phyloP scores from a whole-genome alignment of 805 yeast genomes.

The Lipomyces yamanashiensis region DNA sequence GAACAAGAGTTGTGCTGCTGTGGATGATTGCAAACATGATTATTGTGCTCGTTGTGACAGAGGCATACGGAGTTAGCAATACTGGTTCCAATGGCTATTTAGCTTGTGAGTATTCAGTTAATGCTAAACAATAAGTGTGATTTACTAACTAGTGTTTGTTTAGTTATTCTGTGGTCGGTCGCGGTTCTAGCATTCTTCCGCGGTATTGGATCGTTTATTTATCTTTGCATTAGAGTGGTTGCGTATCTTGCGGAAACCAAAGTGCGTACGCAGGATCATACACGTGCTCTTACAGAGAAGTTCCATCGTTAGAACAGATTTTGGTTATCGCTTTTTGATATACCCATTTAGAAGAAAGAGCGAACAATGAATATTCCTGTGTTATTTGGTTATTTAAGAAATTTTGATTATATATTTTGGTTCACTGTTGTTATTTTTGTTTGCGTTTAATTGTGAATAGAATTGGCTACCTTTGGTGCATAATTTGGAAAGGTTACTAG shows the following conservation, averaged over 20 bases:
- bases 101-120: conserved; percentile 13
- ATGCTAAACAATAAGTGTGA: background rate
- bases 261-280: conserved; percentile 28
- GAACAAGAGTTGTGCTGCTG: conserved; percentile 83
- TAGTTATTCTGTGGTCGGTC: conserved; percentile 86
- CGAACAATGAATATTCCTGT: background rate
- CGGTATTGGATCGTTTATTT: conserved; percentile 79
- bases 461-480: too few relatives aligned
- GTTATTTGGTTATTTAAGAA: too few relatives aligned
- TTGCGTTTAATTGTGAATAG: too few relatives aligned
- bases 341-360: background rate
- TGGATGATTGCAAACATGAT: conserved; percentile 91
- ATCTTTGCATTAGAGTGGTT: conserved; percentile 54
- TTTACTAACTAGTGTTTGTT: background rate
- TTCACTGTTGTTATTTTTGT: too few relatives aligned
- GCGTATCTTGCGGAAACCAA: conserved; percentile 39
- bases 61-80: conserved; percentile 23
- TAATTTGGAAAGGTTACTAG: too few relatives aligned
- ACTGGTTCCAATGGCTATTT: conserved; percentile 29
- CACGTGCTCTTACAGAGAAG: conserved; percentile 24
- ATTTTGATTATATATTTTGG: too few relatives aligned
- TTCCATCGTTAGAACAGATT: conserved; percentile 9
- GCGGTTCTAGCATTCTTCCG: conserved; percentile 87
- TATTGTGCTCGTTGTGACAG: conserved; percentile 72
- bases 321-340: background rate